Evolutionary conservation across 108 stramenopile species (phyloP), one percentile per base, ranked within the genome.

Genomic region (Schizochytrium sp.): DNA sequence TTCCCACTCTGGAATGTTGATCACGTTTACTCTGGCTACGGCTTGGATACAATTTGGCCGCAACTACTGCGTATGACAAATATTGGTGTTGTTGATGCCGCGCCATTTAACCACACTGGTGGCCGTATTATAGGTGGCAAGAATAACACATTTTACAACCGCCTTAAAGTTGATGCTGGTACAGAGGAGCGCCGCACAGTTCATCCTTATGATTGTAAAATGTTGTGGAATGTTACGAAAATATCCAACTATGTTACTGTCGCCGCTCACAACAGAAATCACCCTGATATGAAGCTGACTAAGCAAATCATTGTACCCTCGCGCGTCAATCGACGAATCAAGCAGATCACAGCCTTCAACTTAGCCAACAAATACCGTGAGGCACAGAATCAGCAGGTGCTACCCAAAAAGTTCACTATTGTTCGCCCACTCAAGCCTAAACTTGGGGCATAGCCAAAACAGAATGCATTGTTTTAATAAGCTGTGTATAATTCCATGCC

Each of bases 61-160:
- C 47, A 49, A 3, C 47, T 83, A 12, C 13, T 83, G 50, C 47
- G 53, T 40, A 55, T 42, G 50, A 13, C 47, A 17, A 83, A 55
- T 10, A 83, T 83, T 83, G 76, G 50, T 10, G 76, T 83, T 38
- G 55, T 83, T n/a, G 76, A 83, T 40, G 76, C 76, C 47, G 55
- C 76, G 45, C 76, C 76, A n/a, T 49, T 83, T n/a, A 55, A 55
- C 13, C 76, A 83, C 47, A 83, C 76, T 46, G 53, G 76, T 15
- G 64, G 64, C 28, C 64, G 64, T 13, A 7, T 5, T 38, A 38
- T 69, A 38, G 64, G 64, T 44, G 64, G 64, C 28, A 7, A 44
- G 12, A 69, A 69, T 38, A 44, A 69, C 28, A 69, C 64, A 0
- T 69, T 69, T 44, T 69, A 69, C 44, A 69, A 44, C 28, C 64